phyloP scores from a whole-genome alignment of 768 basidiomycete genomes.

The Galerina marginata region DNA sequence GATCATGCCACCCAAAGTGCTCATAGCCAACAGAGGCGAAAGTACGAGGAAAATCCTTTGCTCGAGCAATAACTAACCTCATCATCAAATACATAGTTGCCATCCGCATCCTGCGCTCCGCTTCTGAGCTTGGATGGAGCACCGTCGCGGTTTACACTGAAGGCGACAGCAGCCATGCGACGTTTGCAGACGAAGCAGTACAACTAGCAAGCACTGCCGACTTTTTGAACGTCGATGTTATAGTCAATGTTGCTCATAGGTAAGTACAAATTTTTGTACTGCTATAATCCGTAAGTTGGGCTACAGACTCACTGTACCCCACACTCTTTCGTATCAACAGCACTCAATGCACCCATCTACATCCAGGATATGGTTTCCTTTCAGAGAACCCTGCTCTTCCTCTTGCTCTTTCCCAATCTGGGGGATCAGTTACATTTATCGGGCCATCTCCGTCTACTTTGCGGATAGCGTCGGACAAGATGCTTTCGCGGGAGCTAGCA shows the following conservation, averaged over 20 bases:
- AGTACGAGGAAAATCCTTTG: slow-evolving; percentile 37
- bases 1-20: slow-evolving; percentile 60
- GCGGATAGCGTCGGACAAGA: slow-evolving; percentile 62
- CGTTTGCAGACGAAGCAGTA: slow-evolving; percentile 83
- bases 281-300: not conserved
- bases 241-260: slow-evolving; percentile 36
- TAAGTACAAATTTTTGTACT: slow-evolving; percentile 6
- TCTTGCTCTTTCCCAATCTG: slow-evolving; percentile 75
- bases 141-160: slow-evolving; percentile 90
- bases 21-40: slow-evolving; percentile 81
- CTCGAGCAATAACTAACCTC: slow-evolving; percentile 17
- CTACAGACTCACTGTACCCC: not conserved
- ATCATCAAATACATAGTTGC: slow-evolving; percentile 57
- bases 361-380: slow-evolving; percentile 81
- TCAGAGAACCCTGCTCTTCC: slow-evolving; percentile 86
- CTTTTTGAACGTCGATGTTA: slow-evolving; percentile 35
- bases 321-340: slow-evolving; percentile 18
- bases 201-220: slow-evolving; percentile 80
- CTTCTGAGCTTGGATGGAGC: slow-evolving; percentile 85
- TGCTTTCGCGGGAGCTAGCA: slow-evolving; percentile 40
- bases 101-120: slow-evolving; percentile 86
- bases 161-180: slow-evolving; percentile 80
- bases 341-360: slow-evolving; percentile 42
- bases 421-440: slow-evolving; percentile 68
- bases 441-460: slow-evolving; percentile 84